phyloP scores from a whole-genome alignment of 2,329 filamentous ascomycete genomes.

The Fusarium secorum region DNA sequence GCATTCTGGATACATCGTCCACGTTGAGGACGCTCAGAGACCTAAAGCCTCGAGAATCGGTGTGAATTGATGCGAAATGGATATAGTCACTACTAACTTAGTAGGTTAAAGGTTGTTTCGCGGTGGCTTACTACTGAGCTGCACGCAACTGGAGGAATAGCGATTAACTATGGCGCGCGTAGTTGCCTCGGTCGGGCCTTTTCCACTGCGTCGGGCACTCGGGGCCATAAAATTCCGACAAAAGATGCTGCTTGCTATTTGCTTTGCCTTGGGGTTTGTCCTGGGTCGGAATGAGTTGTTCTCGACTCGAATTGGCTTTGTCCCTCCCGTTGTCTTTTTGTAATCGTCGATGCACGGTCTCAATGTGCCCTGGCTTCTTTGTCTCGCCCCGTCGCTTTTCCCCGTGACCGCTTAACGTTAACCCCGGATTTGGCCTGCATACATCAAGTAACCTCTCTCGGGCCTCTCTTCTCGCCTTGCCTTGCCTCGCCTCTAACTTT shows the following conservation, averaged over 20 bases:
- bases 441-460: constrained; percentile 16
- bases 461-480: constrained; percentile 4
- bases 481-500: constrained; percentile 6
- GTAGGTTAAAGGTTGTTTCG: neutral
- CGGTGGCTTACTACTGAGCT: constrained; percentile 12
- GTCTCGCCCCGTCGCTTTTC: constrained; percentile 11
- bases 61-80: neutral
- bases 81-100: neutral
- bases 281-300: constrained; percentile 30
- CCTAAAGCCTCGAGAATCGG: neutral
- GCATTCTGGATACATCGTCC: constrained; percentile 18
- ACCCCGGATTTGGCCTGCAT: constrained; percentile 26
- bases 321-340: constrained; percentile 31
- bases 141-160: neutral
- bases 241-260: constrained; percentile 28
- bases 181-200: constrained; percentile 23
- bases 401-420: constrained; percentile 23
- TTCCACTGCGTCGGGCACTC: constrained; percentile 20
- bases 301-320: constrained; percentile 37
- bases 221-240: constrained; percentile 34
- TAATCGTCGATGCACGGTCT: constrained; percentile 36
- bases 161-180: neutral
- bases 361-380: constrained; percentile 21
- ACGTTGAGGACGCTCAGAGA: constrained; percentile 11
- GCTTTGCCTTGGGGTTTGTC: constrained; percentile 10